A percentile compares a stretch with the other conserved stretches of the same genome.
Evolutionary conservation across 495 filamentous ascomycete genomes (phyloP).

Genomic region (Chaetomium fimeti): DNA sequence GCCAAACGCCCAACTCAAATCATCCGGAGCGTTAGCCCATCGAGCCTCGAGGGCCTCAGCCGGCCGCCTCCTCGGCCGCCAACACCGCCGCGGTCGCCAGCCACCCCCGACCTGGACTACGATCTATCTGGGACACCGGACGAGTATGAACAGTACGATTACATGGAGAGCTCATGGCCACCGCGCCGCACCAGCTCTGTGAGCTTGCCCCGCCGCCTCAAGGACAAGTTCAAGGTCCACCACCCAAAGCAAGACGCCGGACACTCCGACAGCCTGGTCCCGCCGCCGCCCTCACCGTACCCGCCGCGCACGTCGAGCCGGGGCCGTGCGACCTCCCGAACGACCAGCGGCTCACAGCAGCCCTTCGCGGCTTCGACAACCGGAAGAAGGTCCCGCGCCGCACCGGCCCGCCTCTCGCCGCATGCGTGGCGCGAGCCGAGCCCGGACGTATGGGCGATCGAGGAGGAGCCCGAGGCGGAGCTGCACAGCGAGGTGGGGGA

Average conservation of each 20-base stretch:
- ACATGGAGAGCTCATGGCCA: conserved; percentile 37
- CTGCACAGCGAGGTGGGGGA: conserved; percentile 34
- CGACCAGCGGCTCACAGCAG: neutral
- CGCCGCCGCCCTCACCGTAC: neutral
- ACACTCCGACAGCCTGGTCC: neutral
- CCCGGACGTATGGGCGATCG: conserved; percentile 53
- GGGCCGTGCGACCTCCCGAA: conserved; percentile 16
- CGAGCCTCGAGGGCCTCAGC: conserved; percentile 47
- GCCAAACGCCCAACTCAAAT: conserved; percentile 41
- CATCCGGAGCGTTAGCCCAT: conserved; percentile 49
- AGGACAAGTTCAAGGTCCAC: conserved; percentile 22
- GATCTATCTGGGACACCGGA: conserved; percentile 32
- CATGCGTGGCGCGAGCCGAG: conserved; percentile 54
- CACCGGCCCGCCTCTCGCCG: conserved; percentile 26
- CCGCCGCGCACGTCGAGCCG: conserved; percentile 9
- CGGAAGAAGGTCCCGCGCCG: no score
- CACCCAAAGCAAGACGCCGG: neutral
- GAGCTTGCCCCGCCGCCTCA: conserved; percentile 29
- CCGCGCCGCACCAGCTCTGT: conserved; percentile 22
- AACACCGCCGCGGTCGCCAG: conserved; percentile 39
- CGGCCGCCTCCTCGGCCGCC: conserved; percentile 38
- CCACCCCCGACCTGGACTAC: conserved; percentile 35
- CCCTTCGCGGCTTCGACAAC: neutral
- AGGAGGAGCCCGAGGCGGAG: conserved; percentile 50
- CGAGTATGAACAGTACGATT: conserved; percentile 36